These are phyloP conservation scores for Dictyostelium citrinum DNA, from an alignment of 78 protist species.

Conservation along the genomic window DNA sequence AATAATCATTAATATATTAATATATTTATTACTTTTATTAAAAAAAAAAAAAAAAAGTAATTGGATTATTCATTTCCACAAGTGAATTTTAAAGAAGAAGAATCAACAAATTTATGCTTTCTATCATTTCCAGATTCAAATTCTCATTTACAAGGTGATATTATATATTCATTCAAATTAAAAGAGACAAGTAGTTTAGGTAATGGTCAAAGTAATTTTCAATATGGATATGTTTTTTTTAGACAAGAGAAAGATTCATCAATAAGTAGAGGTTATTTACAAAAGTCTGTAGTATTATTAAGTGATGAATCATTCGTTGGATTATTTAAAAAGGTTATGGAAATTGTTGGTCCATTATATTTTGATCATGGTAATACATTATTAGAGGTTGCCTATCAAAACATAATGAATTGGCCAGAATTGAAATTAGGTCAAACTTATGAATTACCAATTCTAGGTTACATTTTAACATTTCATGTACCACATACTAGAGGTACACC, in stretches of 20 bases:
- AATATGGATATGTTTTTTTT: conserved; percentile 76
- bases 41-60: too few relatives aligned
- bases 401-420: conserved; percentile 68
- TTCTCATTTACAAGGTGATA: conserved; percentile 81
- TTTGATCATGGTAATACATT: conserved; percentile 77
- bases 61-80: conserved; percentile 68
- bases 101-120: conserved; percentile 40
- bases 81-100: conserved; percentile 31
- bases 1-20: background rate
- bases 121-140: conserved; percentile 85
- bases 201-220: background rate
- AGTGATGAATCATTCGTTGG: conserved; percentile 69
- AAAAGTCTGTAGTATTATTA: conserved; percentile 81
- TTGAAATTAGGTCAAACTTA: conserved; percentile 47
- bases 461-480: conserved; percentile 62
- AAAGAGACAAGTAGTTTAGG: background rate
- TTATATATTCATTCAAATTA: conserved; percentile 71
- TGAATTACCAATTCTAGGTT: conserved; percentile 54
- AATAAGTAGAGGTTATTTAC: conserved; percentile 78
- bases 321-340: conserved; percentile 68
- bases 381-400: conserved; percentile 63
- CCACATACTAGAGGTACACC: conserved; percentile 69
- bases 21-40: background rate
- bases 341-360: conserved; percentile 70
- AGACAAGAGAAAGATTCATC: conserved; percentile 71